Base-by-base conservation (phyloP, 2,329 filamentous ascomycete species). In the Tolypocladium cylindrosporum region DNA sequence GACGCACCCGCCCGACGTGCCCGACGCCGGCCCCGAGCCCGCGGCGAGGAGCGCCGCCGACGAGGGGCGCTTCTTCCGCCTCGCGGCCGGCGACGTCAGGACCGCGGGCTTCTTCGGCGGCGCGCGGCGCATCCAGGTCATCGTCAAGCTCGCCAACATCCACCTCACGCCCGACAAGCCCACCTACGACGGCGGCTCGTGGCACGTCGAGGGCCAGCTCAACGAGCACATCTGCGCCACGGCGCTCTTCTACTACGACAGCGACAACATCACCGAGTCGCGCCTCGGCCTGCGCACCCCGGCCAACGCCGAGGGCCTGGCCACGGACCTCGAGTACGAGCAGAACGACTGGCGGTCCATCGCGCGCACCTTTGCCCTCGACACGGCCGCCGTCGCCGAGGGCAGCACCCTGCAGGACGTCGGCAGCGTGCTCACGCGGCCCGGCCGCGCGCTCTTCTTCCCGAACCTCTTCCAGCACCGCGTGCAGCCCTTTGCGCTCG, bases 141-240 rank as follows among this genome's bases (percentile, higher is more conserved):
- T 88, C 57, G 78, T 86, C 56, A 87, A 87, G 67, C 70, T 89
- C 13, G 77, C 82, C 16, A 83, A 80, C 54, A 82, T 88, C 51
- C 76, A 85, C 36, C 74, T 88, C 1, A 82, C 77, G 0, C 85
- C 85, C 0, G 79, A 82, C 21, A 77, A 82, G 2, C 80, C 84
- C 0, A 64, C 65, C 0, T 87, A 83, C 61, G 68, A 71, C 0
- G 79, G 79, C 19, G 81, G 81, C 0, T 71, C 69, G 1, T 85
- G 81, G 78, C 81, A 84, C 61, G 64, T 82, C 2, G 82, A 84
- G 61, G 81, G 82, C 21, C 72, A 73, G 60, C 62, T 77, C 9
- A 88, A 88, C 63, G 85, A 89, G 67, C 80, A 80, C 61, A 86
- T 89, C 42, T 79, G 78, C 61, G 83, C 83, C 0, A 84, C 83